A percentile compares a stretch with the other conserved stretches of the same genome.
These are phyloP conservation scores for Cicer judaicum DNA, from an alignment of 306 rosid genomes.

Conservation along the genomic window DNA sequence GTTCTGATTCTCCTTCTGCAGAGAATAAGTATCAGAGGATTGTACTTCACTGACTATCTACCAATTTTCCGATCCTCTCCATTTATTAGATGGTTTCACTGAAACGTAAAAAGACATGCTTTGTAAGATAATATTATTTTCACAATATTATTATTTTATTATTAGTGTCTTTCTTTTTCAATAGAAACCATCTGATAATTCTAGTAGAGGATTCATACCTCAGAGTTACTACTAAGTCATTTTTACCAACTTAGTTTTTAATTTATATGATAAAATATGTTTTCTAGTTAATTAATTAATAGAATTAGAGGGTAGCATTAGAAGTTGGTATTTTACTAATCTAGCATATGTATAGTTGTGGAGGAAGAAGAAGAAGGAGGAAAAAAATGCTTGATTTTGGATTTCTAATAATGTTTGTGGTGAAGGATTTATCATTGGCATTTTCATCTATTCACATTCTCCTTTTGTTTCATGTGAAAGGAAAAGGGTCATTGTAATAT, in stretches of 20 bases:
- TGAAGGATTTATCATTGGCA: slow-evolving; percentile 47
- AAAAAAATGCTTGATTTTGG: slow-evolving; percentile 47
- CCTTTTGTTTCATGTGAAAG: slow-evolving; percentile 53
- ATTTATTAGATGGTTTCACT: no score
- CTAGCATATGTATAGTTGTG: slow-evolving; percentile 67
- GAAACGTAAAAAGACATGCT: no score
- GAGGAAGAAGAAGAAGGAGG: slow-evolving; percentile 20
- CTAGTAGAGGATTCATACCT: no score
- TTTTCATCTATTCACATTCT: slow-evolving; percentile 57
- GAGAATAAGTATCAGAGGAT: slow-evolving; percentile 79
- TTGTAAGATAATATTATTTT: no score
- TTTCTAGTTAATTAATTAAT: slow-evolving; percentile 44
- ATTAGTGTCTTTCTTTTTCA: no score
- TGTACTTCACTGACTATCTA: slow-evolving; percentile 59
- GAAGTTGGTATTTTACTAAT: slow-evolving; percentile 57
- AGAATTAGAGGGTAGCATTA: slow-evolving; percentile 45
- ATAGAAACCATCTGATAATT: no score
- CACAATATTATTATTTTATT: background rate
- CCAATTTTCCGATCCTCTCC: no score
- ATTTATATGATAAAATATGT: slow-evolving; percentile 34
- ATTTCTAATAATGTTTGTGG: slow-evolving; percentile 37
- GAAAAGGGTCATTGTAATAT: slow-evolving; percentile 55
- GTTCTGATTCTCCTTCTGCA: slow-evolving; percentile 70
- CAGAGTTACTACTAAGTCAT: slow-evolving; percentile 8
- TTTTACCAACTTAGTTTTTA: slow-evolving; percentile 45